Base-by-base conservation (phyloP, 371 early-diverging fungal species). In the Phascolomyces articulosus region DNA sequence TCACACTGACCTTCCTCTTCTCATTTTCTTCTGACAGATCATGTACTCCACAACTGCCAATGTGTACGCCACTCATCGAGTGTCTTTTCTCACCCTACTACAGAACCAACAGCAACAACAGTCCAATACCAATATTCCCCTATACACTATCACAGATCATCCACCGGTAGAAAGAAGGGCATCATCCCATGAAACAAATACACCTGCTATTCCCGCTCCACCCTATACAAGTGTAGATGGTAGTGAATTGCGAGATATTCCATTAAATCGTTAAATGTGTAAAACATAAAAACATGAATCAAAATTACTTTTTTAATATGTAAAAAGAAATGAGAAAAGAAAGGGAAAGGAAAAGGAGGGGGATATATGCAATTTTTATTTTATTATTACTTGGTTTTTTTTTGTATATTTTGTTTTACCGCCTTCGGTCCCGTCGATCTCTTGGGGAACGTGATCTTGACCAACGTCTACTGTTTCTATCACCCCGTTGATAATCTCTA, bases 391-490 rank as follows among this genome's bases (percentile, higher is more conserved):
- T 40, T 47, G n/a, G 2, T n/a, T 27, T 23, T 27, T n/a, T 13
- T 58, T 40, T 40, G 2, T 44, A 40, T 18, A 44, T n/a, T 18
- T 28, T 6, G 9, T 13, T 8, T 59, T 47, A 59, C 44, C 60
- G 60, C 21, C 64, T 57, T 64, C 64, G 47, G 16, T 44, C 44
- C 15, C 44, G 44, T 44, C 44, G 44, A n/a, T 44, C 44, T 38
- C 55, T 31, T 2, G 64, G 64, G 38, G 64, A 64, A 2, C 64
- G 58, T 23, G 64, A 64, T 41, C 64, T 53, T 27, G 54, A 55
- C 26, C 53, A 28, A 21, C 40, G 55, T 38, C 44, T 44, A 16
- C 44, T 44, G 16, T n/a, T 16, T 18, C 44, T 44, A 44, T 13
- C 13, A 38, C 13, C 18, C 27, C 58, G 62, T 38, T 27, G 53